Percentiles rank a stretch among this genome's conserved stretches.
Conservation (phyloP, 1,284 basidiomycete species). For the Cryptococcus sp. region DNA sequence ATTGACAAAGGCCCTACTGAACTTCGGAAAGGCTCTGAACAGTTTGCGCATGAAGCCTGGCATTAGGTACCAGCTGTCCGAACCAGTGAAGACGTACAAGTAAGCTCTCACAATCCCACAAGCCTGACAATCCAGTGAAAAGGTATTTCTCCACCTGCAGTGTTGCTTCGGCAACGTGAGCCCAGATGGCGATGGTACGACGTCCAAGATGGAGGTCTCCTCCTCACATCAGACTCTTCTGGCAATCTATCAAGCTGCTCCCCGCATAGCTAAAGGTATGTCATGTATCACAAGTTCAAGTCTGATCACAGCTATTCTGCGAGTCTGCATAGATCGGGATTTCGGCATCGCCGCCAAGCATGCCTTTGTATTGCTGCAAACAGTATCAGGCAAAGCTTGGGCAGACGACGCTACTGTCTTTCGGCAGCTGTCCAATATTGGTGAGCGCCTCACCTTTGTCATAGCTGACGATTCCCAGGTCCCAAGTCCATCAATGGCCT, state of each 20-base stretch:
- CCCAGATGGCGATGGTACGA: constrained; percentile 18
- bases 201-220: constrained; percentile 21
- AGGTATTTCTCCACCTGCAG: constrained; percentile 44
- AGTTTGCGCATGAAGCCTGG: constrained; percentile 23
- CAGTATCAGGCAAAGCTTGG: constrained; percentile 42
- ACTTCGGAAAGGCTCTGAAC: not conserved
- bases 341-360: constrained; percentile 24
- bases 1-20: not conserved
- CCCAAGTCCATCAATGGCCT: constrained; percentile 38
- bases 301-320: constrained; percentile 26
- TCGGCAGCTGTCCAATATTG: constrained; percentile 38
- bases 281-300: not conserved
- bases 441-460: constrained; percentile 5
- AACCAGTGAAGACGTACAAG: constrained; percentile 26
- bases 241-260: constrained; percentile 31
- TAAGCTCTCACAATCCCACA: constrained; percentile 4
- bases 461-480: constrained; percentile 5
- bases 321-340: constrained; percentile 16
- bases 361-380: constrained; percentile 31
- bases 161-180: constrained; percentile 32
- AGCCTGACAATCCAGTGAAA: constrained; percentile 31
- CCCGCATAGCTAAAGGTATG: constrained; percentile 34
- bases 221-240: constrained; percentile 25
- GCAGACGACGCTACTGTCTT: constrained; percentile 37
- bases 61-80: constrained; percentile 23